These are phyloP conservation scores for Rhodotorula paludigena DNA, from an alignment of 768 basidiomycete genomes.

Conservation along the genomic window DNA sequence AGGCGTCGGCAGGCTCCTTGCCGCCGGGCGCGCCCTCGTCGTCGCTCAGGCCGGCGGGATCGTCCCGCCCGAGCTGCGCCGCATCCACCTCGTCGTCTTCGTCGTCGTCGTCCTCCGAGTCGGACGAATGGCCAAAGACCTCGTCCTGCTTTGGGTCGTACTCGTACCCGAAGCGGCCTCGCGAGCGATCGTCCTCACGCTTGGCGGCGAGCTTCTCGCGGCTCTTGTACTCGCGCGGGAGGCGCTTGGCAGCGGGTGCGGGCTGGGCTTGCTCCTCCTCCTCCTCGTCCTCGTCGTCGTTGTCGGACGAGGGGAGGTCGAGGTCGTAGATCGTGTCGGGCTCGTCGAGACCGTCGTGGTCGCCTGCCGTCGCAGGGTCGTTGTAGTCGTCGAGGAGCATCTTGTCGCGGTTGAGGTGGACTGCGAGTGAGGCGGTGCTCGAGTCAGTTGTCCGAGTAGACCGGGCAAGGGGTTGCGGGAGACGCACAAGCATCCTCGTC, in stretches of 20 bases:
- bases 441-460: not conserved
- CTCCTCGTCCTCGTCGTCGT: constrained; percentile 9
- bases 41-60: not conserved
- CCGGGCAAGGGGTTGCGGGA: too few species aligned
- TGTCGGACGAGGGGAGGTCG: constrained; percentile 16
- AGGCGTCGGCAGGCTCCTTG: not conserved
- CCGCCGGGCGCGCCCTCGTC: not conserved
- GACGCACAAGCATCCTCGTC: constrained; percentile 35
- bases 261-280: constrained; percentile 42
- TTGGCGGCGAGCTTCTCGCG: constrained; percentile 36
- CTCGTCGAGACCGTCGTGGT: constrained; percentile 27
- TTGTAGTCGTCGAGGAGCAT: constrained; percentile 26
- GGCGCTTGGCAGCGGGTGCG: not conserved
- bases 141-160: constrained; percentile 38
- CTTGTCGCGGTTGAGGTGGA: constrained; percentile 37
- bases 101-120: constrained; percentile 31
- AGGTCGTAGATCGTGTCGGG: constrained; percentile 37
- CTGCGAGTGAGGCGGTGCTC: not conserved
- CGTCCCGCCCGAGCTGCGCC: not conserved
- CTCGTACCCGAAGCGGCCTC: constrained; percentile 47
- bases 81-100: not conserved
- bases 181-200: too few species aligned
- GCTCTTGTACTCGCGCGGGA: not conserved
- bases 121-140: constrained; percentile 17
- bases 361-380: not conserved